phyloP scores from a whole-genome alignment of 192 early-diverging fungal species.

The Endogone sp. region DNA sequence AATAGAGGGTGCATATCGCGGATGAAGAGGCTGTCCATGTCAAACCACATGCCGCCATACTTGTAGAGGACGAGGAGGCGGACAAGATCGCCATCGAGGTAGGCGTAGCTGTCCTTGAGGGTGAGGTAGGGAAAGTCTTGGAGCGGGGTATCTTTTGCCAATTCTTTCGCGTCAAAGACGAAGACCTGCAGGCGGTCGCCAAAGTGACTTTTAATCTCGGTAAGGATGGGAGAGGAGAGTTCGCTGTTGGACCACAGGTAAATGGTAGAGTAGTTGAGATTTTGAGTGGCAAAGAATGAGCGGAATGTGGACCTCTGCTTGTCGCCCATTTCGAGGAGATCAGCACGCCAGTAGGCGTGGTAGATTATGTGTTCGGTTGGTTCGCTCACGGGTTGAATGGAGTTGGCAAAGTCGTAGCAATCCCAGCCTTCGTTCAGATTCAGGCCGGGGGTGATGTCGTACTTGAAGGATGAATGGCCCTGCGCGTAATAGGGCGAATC shows the following conservation, averaged over 20 bases:
- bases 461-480: slow-evolving; percentile 7
- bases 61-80: slow-evolving; percentile 35
- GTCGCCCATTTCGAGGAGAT: slow-evolving; percentile 27
- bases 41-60: slow-evolving; percentile 46
- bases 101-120: slow-evolving; percentile 30
- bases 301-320: slow-evolving; percentile 36
- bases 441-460: slow-evolving; percentile 28
- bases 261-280: slow-evolving; percentile 21
- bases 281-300: slow-evolving; percentile 40
- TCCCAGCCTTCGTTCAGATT: slow-evolving; percentile 33
- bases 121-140: slow-evolving; percentile 22
- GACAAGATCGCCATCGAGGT: slow-evolving; percentile 39
- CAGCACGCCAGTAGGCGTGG: slow-evolving; percentile 41
- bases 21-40: slow-evolving; percentile 42
- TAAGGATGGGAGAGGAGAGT: slow-evolving; percentile 12
- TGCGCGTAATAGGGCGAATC: slow-evolving; percentile 24
- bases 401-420: slow-evolving; percentile 39
- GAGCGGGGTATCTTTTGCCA: slow-evolving; percentile 26
- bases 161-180: slow-evolving; percentile 17
- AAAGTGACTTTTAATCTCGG: slow-evolving; percentile 19
- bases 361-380: slow-evolving; percentile 17
- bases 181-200: slow-evolving; percentile 18
- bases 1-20: slow-evolving; percentile 35
- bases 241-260: slow-evolving; percentile 42
- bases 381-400: slow-evolving; percentile 15